Evolutionary conservation across 169 alveolate species (phyloP).

Genomic region (Amoebophrya sp.): DNA sequence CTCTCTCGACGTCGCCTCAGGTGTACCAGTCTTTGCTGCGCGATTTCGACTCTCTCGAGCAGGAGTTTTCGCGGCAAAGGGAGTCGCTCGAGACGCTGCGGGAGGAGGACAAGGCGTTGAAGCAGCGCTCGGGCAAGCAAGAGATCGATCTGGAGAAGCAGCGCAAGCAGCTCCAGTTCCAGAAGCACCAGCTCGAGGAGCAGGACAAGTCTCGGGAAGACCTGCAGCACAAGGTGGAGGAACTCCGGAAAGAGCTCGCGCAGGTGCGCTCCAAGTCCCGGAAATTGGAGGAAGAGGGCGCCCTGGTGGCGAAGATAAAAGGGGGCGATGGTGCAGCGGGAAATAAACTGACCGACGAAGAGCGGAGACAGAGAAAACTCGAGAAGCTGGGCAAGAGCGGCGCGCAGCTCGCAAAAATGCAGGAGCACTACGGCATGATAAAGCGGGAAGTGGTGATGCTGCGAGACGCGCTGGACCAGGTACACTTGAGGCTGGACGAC

Average conservation of each 20-base stretch:
- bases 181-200: background rate
- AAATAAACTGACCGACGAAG: no score
- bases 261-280: no score
- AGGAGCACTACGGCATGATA: no score
- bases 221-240: background rate
- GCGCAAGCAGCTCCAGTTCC: background rate
- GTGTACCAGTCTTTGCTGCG: background rate
- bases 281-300: no score
- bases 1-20: no score
- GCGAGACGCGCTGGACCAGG: background rate
- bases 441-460: no score
- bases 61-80: background rate
- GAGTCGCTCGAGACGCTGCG: background rate
- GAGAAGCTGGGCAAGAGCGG: no score
- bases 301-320: no score
- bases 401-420: no score
- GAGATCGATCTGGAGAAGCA: background rate
- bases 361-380: no score
- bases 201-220: background rate
- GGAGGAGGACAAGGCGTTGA: background rate
- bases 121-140: background rate
- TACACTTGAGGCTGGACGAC: background rate
- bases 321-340: no score
- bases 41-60: background rate
- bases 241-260: background rate